These are phyloP conservation scores for Ailanthus altissimus DNA, from an alignment of 345 rosid species.

Conservation along the genomic window DNA sequence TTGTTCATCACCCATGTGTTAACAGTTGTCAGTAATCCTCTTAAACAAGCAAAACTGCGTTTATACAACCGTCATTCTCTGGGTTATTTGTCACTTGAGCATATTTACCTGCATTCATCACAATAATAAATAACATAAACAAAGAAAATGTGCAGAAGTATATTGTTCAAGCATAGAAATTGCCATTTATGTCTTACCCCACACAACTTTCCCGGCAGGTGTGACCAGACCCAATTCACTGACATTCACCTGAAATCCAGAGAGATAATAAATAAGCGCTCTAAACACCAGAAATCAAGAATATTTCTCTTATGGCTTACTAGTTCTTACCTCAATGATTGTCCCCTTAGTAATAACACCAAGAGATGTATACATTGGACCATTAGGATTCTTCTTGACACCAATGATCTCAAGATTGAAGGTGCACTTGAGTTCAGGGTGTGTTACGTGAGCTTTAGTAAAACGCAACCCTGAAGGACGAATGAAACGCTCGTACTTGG, in stretches of 20 bases:
- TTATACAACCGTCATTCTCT: constrained; percentile 87
- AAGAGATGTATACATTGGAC: constrained; percentile 88
- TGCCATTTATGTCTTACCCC: constrained; percentile 57
- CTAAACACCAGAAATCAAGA: background rate
- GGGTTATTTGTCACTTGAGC: constrained; percentile 98
- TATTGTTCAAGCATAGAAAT: background rate
- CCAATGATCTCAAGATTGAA: constrained; percentile 86
- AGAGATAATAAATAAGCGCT: background rate
- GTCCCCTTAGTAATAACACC: constrained; percentile 95
- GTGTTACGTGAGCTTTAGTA: constrained; percentile 92
- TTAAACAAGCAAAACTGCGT: constrained; percentile 84
- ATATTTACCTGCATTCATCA: constrained; percentile 67
- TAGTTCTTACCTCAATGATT: constrained; percentile 66
- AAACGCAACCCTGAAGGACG: constrained; percentile 89
- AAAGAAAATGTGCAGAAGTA: background rate
- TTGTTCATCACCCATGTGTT: no score
- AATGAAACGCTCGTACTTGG: constrained; percentile 92
- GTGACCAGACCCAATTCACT: constrained; percentile 94
- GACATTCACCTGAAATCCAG: constrained; percentile 73
- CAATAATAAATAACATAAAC: background rate
- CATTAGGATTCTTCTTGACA: constrained; percentile 90
- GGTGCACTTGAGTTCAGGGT: constrained; percentile 87
- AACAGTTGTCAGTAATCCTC: constrained; percentile 13
- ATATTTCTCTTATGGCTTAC: background rate
- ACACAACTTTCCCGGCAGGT: constrained; percentile 88